Evolutionary conservation across 768 basidiomycete species (phyloP), one percentile per base, ranked within the genome.

Genomic region (Gautieria morchelliformis): DNA sequence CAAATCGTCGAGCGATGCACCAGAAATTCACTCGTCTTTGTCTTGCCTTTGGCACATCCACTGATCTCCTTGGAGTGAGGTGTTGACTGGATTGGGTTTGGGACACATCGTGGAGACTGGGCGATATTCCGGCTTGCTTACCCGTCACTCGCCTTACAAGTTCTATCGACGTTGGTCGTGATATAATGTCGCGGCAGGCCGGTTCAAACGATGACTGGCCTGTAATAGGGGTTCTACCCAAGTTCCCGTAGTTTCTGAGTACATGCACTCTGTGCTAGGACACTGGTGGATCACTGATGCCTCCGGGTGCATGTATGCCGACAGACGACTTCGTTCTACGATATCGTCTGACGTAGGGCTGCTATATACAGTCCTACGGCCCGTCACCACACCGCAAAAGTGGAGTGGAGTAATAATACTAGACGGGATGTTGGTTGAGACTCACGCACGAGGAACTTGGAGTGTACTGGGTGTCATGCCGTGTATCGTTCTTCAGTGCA

Each of bases 1-100:
- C 77, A 77, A 84, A 65, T 67, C 63, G 72, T 74, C 73, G 72
- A 79, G 76, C 77, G 75, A 69, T 81, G 78, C 79, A 87, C 82
- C 83, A 84, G 84, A 83, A 78, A 87, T 55, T 40, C 63, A 58
- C 54, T 49, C 70, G 61, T 72, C 70, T 64, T 71, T 48, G 48
- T 47, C 58, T 51, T 45, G 48, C 63, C 64, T 42, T 63, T 62
- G 64, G 64, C 60, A 60, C 60, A 60, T 69, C 72, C 74, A 60
- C 77, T 77, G 78, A 81, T 72, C 71, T 69, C 72, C 62, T 59
- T 64, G 70, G 74, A 71, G 71, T 72, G 63, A 67, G 63, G 68
- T 60, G 45, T 51, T 48, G 56, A 56, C 45, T 24, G 24, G 55
- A 56, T 19, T 33, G 55, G 73, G 70, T 73, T 78, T 82, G 77